phyloP scores from a whole-genome alignment of 2,329 filamentous ascomycete genomes.

The Botrytis elliptica region DNA sequence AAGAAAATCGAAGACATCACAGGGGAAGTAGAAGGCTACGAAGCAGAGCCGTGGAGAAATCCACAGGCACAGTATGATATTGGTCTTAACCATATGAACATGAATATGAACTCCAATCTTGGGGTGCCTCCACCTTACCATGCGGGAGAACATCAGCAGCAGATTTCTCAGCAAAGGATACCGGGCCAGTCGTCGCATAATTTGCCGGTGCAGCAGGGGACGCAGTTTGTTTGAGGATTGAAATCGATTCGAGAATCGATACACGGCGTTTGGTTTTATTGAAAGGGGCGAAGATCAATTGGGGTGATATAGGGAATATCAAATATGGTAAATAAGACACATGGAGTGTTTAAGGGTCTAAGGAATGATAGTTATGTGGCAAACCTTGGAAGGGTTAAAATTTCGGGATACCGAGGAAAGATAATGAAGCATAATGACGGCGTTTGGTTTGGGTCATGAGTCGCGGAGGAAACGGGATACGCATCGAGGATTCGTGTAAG shows the following conservation, averaged over 20 bases:
- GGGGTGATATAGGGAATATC: not conserved
- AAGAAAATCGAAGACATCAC: not conserved
- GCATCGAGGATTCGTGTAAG: not conserved
- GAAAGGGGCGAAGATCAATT: not conserved
- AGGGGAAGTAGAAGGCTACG: conserved; percentile 6
- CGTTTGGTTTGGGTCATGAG: not conserved
- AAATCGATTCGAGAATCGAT: not conserved
- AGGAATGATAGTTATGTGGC: not conserved
- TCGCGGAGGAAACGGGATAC: not conserved
- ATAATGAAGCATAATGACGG: not conserved
- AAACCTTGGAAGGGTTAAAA: not conserved
- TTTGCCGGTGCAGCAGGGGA: conserved; percentile 3
- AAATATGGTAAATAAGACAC: not conserved
- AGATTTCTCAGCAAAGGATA: not conserved
- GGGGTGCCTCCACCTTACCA: conserved; percentile 10
- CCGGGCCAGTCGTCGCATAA: conserved; percentile 10
- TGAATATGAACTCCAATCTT: not conserved
- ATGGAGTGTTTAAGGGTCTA: not conserved
- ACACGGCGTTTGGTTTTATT: not conserved
- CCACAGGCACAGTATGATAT: conserved; percentile 18
- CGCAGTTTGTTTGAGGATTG: conserved; percentile 13
- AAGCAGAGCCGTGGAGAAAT: conserved; percentile 18
- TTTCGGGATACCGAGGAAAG: not conserved
- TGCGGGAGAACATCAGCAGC: not conserved
- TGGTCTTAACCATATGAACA: conserved; percentile 11